Evolutionary conservation across 140 eudicot species (phyloP).

Genomic region (Ambrosia hybrid): DNA sequence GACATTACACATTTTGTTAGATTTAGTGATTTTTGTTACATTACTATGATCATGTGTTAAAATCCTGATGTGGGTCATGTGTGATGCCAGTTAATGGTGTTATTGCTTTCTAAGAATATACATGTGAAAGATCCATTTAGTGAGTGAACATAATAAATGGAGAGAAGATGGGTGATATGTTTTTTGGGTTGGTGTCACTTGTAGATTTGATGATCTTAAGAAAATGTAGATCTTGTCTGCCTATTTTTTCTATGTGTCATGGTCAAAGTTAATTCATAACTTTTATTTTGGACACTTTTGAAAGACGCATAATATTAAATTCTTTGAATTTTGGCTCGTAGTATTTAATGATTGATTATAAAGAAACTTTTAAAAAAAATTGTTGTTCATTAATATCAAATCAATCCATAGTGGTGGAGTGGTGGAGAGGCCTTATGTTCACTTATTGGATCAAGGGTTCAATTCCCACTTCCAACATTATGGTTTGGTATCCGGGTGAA

Average conservation of each 20-base stretch:
- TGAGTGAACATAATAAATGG: not conserved
- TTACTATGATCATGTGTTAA: not conserved
- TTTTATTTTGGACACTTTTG: not conserved
- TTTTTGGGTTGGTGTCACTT: slow-evolving; percentile 6
- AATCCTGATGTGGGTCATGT: not conserved
- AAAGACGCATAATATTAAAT: not conserved
- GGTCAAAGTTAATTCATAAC: not conserved
- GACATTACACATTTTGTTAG: not conserved
- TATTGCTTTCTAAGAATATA: slow-evolving; percentile 4
- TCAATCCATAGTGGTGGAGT: too few species aligned
- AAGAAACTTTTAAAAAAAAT: too few species aligned
- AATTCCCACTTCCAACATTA: too few species aligned
- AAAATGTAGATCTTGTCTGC: not conserved
- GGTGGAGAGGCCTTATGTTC: too few species aligned
- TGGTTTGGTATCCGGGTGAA: too few species aligned
- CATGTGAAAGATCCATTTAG: not conserved
- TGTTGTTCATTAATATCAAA: too few species aligned
- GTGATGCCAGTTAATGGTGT: slow-evolving; percentile 10
- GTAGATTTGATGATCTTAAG: not conserved
- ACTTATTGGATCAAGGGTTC: too few species aligned
- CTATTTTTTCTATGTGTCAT: not conserved
- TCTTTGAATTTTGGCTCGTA: not conserved
- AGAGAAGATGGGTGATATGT: slow-evolving; percentile 2
- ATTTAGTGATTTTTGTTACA: not conserved
- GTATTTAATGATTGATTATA: too few species aligned